A percentile compares a stretch with the other conserved stretches of the same genome.
phyloP scores from a whole-genome alignment of 2,329 filamentous ascomycete species.

The Onygenales sp. region DNA sequence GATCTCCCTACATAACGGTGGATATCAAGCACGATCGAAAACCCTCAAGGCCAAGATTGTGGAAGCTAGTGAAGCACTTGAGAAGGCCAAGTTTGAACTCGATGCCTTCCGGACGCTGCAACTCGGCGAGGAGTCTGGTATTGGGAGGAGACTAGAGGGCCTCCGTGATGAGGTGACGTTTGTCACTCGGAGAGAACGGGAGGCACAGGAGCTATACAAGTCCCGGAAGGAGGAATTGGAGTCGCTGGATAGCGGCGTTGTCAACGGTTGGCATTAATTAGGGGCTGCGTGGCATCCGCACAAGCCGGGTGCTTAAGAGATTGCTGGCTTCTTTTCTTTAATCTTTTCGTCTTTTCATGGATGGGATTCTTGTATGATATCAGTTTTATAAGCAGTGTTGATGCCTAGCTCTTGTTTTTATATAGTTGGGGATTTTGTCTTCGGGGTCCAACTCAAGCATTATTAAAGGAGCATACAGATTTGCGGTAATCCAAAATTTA shows the following conservation, averaged over 20 bases:
- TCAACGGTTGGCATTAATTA: constrained; percentile 30
- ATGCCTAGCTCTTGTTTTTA: not conserved
- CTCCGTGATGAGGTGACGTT: constrained; percentile 76
- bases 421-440: not conserved
- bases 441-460: not conserved
- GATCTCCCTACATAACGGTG: constrained; percentile 74
- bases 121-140: constrained; percentile 67
- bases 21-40: constrained; percentile 80
- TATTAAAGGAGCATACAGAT: not conserved
- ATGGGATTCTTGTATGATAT: not conserved
- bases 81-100: constrained; percentile 62
- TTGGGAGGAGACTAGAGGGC: constrained; percentile 60
- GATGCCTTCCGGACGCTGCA: constrained; percentile 66
- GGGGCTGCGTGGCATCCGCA: constrained; percentile 2
- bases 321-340: not conserved
- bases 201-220: constrained; percentile 82
- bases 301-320: not conserved
- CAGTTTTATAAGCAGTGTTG: not conserved
- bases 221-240: constrained; percentile 68
- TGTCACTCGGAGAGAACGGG: constrained; percentile 70
- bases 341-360: not conserved
- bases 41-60: constrained; percentile 68
- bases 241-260: constrained; percentile 35
- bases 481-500: not conserved
- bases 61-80: constrained; percentile 64